Conservation (phyloP, 1,284 basidiomycete genomes). For the Coniferiporia weirii region DNA sequence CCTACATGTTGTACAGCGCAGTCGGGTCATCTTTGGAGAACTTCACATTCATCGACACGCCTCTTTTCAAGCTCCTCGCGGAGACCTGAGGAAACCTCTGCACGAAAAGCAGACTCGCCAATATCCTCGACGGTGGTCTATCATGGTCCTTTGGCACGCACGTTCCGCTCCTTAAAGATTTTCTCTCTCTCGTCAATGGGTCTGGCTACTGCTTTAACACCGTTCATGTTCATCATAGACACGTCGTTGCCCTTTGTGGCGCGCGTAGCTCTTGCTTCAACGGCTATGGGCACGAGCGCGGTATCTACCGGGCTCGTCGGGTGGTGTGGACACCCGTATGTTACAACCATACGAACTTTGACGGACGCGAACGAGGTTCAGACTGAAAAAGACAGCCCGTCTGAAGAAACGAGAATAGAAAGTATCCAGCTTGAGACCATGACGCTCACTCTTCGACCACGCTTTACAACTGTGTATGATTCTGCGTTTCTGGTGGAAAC, state of each 20-base stretch:
- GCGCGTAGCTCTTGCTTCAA: conserved; percentile 61
- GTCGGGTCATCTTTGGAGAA: too few relatives aligned
- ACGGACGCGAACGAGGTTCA: conserved; percentile 34
- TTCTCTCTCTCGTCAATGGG: conserved; percentile 79
- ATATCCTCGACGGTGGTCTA: conserved; percentile 27
- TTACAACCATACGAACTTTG: conserved; percentile 36
- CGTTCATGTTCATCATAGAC: conserved; percentile 78
- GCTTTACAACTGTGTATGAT: conserved; percentile 69
- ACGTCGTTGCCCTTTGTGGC: conserved; percentile 67
- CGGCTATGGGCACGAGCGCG: conserved; percentile 66
- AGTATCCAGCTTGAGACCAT: conserved; percentile 71
- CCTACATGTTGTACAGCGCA: background rate
- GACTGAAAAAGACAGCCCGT: conserved; percentile 19
- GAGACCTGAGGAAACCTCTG: background rate
- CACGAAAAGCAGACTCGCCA: background rate
- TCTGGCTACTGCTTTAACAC: conserved; percentile 65
- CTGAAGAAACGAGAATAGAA: conserved; percentile 26
- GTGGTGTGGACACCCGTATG: conserved; percentile 61
- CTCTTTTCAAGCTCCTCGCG: background rate
- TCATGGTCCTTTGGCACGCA: conserved; percentile 62
- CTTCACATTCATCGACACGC: background rate
- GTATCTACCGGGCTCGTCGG: conserved; percentile 71
- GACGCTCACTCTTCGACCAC: conserved; percentile 53
- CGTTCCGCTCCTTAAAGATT: conserved; percentile 74
- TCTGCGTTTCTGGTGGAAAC: conserved; percentile 67